phyloP scores from a whole-genome alignment of 2,329 filamentous ascomycete genomes.

The Sporothrix sp. region DNA sequence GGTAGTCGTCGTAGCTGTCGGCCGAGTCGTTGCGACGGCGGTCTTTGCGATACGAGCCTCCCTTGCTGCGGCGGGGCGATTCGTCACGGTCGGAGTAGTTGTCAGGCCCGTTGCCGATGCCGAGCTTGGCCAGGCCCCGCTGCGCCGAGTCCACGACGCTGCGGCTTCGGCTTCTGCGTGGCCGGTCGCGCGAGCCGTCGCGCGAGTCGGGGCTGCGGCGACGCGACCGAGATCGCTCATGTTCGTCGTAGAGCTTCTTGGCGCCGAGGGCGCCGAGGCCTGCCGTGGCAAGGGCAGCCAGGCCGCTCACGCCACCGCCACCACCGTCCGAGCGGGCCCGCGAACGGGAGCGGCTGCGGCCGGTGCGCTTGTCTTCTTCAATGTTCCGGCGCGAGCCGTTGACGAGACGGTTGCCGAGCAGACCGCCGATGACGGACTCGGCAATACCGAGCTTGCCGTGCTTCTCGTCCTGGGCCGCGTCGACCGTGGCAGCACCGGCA shows the following conservation, averaged over 20 bases:
- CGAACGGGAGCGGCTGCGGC: conserved; percentile 61
- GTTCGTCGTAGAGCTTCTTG: conserved; percentile 47
- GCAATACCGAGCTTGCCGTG: conserved; percentile 76
- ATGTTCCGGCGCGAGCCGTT: conserved; percentile 66
- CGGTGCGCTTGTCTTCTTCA: conserved; percentile 48
- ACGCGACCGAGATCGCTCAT: conserved; percentile 42
- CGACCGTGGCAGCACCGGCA: conserved; percentile 73
- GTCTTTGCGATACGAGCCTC: conserved; percentile 17
- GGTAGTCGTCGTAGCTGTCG: conserved; percentile 37
- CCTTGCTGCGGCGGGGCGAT: conserved; percentile 26
- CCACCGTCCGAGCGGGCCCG: conserved; percentile 36
- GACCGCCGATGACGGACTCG: conserved; percentile 79
- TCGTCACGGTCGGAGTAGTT: conserved; percentile 23
- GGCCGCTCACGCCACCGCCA: conserved; percentile 36
- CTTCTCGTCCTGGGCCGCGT: conserved; percentile 62
- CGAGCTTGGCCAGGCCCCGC: conserved; percentile 51
- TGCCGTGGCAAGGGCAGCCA: conserved; percentile 55
- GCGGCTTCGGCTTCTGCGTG: conserved; percentile 47
- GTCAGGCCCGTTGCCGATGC: conserved; percentile 43
- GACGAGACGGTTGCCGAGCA: conserved; percentile 75
- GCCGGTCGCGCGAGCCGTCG: conserved; percentile 35
- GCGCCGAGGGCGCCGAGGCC: conserved; percentile 51
- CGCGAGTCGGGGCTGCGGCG: conserved; percentile 41
- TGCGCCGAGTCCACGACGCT: conserved; percentile 56
- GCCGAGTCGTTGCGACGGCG: conserved; percentile 24